A percentile compares a stretch with the other conserved stretches of the same genome.
These are phyloP conservation scores for Solanum aculeatissimum DNA, from an alignment of 305 asterid species.

Conservation along the genomic window DNA sequence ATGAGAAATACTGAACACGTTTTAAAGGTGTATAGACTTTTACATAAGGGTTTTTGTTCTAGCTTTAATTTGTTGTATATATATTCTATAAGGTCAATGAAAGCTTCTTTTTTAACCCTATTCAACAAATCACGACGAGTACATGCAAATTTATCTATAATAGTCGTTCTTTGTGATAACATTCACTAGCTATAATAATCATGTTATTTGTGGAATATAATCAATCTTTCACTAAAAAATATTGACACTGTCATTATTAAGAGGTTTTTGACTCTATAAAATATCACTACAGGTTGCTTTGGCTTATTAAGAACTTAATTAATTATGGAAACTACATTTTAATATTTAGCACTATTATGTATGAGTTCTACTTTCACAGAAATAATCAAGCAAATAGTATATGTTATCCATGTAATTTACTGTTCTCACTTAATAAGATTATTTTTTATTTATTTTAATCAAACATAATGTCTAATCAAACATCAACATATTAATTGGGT, in stretches of 20 bases:
- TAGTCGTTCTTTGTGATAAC: neutral
- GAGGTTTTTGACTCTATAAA: neutral
- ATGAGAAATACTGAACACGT: too few species aligned
- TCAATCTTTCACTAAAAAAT: too few species aligned
- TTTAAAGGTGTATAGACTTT: too few species aligned
- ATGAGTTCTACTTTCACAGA: too few species aligned
- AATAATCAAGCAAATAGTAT: too few species aligned
- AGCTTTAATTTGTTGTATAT: neutral
- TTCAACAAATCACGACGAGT: neutral
- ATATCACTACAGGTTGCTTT: neutral
- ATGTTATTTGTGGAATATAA: too few species aligned
- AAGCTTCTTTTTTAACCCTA: neutral
- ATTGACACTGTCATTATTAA: too few species aligned
- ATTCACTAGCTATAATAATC: neutral
- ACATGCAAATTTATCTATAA: neutral
- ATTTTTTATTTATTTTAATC: too few species aligned
- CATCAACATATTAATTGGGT: neutral
- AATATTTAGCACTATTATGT: neutral
- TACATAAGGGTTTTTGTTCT: neutral
- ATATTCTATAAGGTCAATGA: neutral
- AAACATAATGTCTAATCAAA: neutral
- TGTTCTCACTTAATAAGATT: neutral
- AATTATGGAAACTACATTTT: neutral
- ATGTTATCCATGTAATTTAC: neutral
- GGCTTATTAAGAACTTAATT: neutral